Percentiles rank a stretch among this genome's conserved stretches.
These are phyloP conservation scores for Coemansia sp. DNA, from an alignment of 192 early-diverging fungal genomes.

Conservation along the genomic window DNA sequence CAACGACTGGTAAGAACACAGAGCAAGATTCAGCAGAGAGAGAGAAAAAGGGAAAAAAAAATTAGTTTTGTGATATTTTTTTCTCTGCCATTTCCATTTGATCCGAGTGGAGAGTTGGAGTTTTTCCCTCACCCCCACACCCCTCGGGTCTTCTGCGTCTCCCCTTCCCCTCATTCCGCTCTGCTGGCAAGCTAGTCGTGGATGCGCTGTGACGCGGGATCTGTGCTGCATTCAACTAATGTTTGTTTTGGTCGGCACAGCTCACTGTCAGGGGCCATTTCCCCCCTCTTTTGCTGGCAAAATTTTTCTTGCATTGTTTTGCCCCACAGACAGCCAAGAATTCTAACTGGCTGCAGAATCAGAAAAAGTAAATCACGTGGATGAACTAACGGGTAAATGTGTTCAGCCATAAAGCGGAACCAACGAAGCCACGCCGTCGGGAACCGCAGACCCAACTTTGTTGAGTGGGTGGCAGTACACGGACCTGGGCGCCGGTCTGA, in stretches of 20 bases:
- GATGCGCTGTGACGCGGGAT: too few relatives aligned
- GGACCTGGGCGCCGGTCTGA: constrained; percentile 27
- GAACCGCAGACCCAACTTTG: constrained; percentile 8
- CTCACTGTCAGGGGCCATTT: background rate
- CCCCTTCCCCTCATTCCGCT: too few relatives aligned
- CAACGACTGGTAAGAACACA: too few relatives aligned
- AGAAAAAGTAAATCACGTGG: background rate
- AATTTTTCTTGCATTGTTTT: background rate
- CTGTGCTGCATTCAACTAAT: too few relatives aligned
- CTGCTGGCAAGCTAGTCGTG: too few relatives aligned
- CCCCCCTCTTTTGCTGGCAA: background rate
- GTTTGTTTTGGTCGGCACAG: too few relatives aligned
- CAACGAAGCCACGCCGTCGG: constrained; percentile 36
- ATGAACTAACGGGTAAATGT: background rate
- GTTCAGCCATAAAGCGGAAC: constrained; percentile 5
- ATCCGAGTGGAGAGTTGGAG: too few relatives aligned
- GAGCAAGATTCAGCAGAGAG: background rate
- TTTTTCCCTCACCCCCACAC: too few relatives aligned
- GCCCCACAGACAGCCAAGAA: background rate
- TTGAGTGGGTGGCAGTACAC: constrained; percentile 52
- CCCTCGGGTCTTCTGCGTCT: too few relatives aligned
- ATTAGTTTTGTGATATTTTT: too few relatives aligned
- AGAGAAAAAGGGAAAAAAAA: background rate
- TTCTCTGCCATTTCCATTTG: too few relatives aligned
- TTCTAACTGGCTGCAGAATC: background rate